These are phyloP conservation scores for Hyaloscypha bicolor DNA, from an alignment of 495 filamentous ascomycete genomes.

Conservation along the genomic window DNA sequence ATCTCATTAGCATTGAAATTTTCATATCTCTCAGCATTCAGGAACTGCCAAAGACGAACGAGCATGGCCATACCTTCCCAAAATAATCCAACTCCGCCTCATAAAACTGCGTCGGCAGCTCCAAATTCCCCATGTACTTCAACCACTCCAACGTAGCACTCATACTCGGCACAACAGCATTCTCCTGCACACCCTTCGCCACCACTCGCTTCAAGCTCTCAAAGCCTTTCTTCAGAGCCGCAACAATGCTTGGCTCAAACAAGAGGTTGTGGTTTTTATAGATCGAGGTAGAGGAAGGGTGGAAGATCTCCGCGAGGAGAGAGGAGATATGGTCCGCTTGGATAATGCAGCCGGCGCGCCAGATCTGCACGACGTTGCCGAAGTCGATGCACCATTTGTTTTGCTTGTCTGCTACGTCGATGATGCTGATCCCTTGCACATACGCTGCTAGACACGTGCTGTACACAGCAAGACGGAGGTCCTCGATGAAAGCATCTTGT, in stretches of 20 bases:
- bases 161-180: slow-evolving; percentile 66
- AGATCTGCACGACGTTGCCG: slow-evolving; percentile 63
- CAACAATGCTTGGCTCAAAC: slow-evolving; percentile 49
- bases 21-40: too few species aligned
- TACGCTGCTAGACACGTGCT: slow-evolving; percentile 64
- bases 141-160: slow-evolving; percentile 69
- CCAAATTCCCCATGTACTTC: slow-evolving; percentile 61
- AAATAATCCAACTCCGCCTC: slow-evolving; percentile 80
- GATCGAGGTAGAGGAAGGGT: neutral
- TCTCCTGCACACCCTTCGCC: slow-evolving; percentile 55
- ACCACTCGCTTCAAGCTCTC: slow-evolving; percentile 59
- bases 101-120: slow-evolving; percentile 69
- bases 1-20: neutral
- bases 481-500: slow-evolving; percentile 56
- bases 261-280: slow-evolving; percentile 44
- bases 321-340: slow-evolving; percentile 67
- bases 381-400: slow-evolving; percentile 67
- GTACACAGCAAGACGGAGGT: slow-evolving; percentile 63
- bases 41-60: too few species aligned
- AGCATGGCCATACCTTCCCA: slow-evolving; percentile 42
- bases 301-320: slow-evolving; percentile 50
- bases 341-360: slow-evolving; percentile 77
- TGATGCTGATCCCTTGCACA: slow-evolving; percentile 68
- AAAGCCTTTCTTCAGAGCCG: slow-evolving; percentile 55
- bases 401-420: slow-evolving; percentile 60